Evolutionary conservation across 2,329 filamentous ascomycete species (phyloP), one percentile per base, ranked within the genome.

Genomic region (Penicillium sp.): DNA sequence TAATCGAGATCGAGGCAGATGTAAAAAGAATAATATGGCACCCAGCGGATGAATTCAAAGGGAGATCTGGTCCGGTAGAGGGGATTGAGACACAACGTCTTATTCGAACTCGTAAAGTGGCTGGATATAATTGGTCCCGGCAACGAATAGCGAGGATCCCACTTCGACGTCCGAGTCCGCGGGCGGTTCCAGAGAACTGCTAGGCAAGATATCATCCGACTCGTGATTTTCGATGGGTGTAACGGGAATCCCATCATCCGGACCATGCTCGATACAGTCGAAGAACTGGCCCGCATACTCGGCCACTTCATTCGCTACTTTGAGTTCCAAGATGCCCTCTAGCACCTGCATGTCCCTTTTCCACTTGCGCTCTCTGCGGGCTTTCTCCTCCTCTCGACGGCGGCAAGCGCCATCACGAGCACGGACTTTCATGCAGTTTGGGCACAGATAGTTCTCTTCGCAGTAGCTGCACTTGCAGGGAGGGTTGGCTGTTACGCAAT

Each of bases 401-500:
- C 74, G 74, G 56, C 75, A 78, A 7, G 68, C 71, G 3, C 74
- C 74, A 47, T 77, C 75, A 43, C 67, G 70, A 52, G 75, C 72
- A 49, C 70, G 70, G n/a, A 71, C 55, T 52, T 70, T 71, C 52
- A 71, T 65, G 62, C 77, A 79, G 61, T 78, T 79, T 5, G 76
- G 77, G 56, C 77, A 79, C 35, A 73, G 62, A 55, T 78, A 79
- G 59, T 78, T 75, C 27, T 69, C 65, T 48, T 75, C 68, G 60
- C 77, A 79, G 63, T 75, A 77, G 26, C 75, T 71, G 63, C 77
- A 79, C 33, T 71, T 74, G 65, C 77, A 79, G 9, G 75, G 73
- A n/a, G 76, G 75, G 39, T 76, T 66, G 13, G 64, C 65, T 10
- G 64, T 65, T 11, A 76, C 64, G 57, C 78, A 80, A 39, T 79